Evolutionary conservation across 805 yeast species (phyloP), one percentile per base, ranked within the genome.

Genomic region (Candida dendrica): DNA sequence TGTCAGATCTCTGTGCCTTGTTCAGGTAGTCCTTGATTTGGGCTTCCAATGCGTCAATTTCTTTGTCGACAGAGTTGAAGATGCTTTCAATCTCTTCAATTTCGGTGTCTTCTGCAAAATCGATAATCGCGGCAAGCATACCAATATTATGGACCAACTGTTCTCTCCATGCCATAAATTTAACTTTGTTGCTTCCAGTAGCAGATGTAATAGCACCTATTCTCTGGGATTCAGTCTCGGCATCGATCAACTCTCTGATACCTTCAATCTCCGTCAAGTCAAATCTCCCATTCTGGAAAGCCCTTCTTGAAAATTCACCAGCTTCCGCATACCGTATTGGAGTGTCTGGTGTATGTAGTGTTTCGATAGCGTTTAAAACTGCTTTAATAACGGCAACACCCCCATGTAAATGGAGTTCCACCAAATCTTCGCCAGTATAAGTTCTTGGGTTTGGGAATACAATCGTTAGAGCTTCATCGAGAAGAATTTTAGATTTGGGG

Each of bases 191-290:
- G 27, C 71, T 64, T 1, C 98, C 97, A 7, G 78, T 74, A 48
- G 91, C 79, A 22, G 91, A 79, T 3, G 73, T 66, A 14, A 89
- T 62, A 0, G 95, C 90, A 4, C 91, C 79, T 1, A 75, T 59
- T 43, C 98, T 72, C 55, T 93, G 96, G 6, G 78, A 63, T 58
- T 91, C 98, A 0, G 98, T 93, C 55, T 93, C 97, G 0, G 98
- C 95, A 51, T 90, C 90, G 34, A 93, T 87, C 56, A 90, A 64
- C 37, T 85, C 95, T 41, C 89, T 71, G 8, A 93, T 79, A 0
- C 97, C 96, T 61, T 93, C 98, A 8, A 87, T 76, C 55, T 90
- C 88, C 0, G 97, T 87, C 45, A 93, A 67, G 59, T 93, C 98
- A 52, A 87, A 71, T 39, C 83, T 69, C 0, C 90, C 85, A 59